Evolutionary conservation across 371 early-diverging fungal species (phyloP), one percentile per base, ranked within the genome.

Genomic region (Rhizomucor miehei): DNA sequence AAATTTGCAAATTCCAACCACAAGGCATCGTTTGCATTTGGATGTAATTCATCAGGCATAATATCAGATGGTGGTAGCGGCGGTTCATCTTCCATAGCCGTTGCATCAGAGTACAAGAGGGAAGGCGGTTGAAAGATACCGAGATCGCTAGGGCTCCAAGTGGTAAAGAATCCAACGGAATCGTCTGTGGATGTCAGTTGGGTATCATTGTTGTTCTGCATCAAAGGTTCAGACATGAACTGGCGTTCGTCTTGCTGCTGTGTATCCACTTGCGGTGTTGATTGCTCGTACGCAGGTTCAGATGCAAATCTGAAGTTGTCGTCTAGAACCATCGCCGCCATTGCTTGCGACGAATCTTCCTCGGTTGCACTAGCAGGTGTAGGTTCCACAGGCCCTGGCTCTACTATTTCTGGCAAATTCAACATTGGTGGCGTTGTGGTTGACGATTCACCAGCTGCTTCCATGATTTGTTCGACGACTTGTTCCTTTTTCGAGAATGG

Each of bases 1-100:
- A 72, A 72, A 37, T 69, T 72, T 10, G 73, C 69, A 60, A 72
- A 72, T 55, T 72, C 59, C 51, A 66, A 72, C 73, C 73, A 72
- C 25, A 54, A 38, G 8, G 54, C n/a, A 24, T 54, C 54, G 6
- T 45, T 19, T 14, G 24, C 34, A 2, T 47, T 6, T 2, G 41
- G 4, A 4, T 17, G 40, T 2, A 25, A 2, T 11, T 45, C 54
- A 12, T 34, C 34, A 12, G 57, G 51, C n/a, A 51, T 13, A 17
- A 51, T n/a, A 25, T 57, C 57, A 13, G 52, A 52, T 41, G 48
- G 25, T 14, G 57, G 48, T 14, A 45, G 36, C 1, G 25, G 34
- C 2, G 36, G 34, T n/a, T 65, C 59, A 37, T 66, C 69, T 5
- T 62, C 65, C 5, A 59, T 14, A 2, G 53, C 48, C 21, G 69